Evolutionary conservation across 2,329 filamentous ascomycete genomes (phyloP), one percentile per base, ranked within the genome.

Genomic region (Paramyrothecium sp.): DNA sequence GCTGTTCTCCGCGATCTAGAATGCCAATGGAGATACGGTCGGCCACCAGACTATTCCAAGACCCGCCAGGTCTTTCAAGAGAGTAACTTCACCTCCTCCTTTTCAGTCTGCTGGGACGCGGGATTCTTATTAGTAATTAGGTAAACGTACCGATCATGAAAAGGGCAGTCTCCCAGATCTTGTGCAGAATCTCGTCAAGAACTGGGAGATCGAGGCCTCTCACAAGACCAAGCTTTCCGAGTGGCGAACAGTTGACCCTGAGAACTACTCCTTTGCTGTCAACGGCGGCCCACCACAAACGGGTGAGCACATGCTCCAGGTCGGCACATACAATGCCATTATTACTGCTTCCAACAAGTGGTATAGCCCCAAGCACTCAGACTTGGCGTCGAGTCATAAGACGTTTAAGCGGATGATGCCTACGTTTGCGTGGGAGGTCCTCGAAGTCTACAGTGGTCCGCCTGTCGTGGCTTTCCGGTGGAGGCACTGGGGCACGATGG

Each of bases 321-420:
- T 88, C 17, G 87, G 86, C 61, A 89, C 87, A 1, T 89, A 89
- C 76, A 89, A 89, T 67, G 86, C 86, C 56, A 81, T 89, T 69
- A 83, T 89, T 60, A 51, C 49, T 16, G 73, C 80, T 11, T 73
- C 85, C 12, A 87, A 86, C 66, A 79, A 85, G 67, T 89, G 82
- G 74, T 89, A 89, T 71, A 82, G 82, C 61, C 84, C 87, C 0
- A 76, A 77, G 53, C 78, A 84, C 58, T 85, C 80, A 3, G 84
- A 87, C 69, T 89, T 89, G 63, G 78, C 80, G 1, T 78, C 76
- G 3, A 88, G 83, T 66, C 87, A 90, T 75, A 89, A 89, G 77
- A 85, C 84, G 0, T 89, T 90, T 71, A 89, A 89, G 75, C 76
- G 85, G 54, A 89, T 89, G 86, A 89, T 90, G 86, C 87, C 87